These are phyloP conservation scores for Phragmites australis DNA, from an alignment of 176 grass and related monocot species.

Conservation along the genomic window DNA sequence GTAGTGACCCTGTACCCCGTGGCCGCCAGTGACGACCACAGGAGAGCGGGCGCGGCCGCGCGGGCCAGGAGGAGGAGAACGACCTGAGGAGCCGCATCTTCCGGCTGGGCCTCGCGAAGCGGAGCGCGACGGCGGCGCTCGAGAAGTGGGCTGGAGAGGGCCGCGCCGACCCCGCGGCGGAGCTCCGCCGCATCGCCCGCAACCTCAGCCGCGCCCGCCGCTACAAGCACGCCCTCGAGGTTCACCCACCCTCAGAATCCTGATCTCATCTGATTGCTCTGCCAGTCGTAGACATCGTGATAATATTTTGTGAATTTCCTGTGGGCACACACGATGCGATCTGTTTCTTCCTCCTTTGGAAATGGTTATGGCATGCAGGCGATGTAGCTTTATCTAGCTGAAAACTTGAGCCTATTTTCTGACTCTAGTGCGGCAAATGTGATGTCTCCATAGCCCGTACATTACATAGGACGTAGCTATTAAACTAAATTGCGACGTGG, in stretches of 20 bases:
- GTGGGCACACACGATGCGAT: no score
- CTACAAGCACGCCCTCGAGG: constrained; percentile 91
- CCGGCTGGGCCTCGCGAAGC: constrained; percentile 67
- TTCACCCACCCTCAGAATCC: constrained; percentile 14
- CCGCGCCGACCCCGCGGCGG: constrained; percentile 35
- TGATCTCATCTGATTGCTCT: not conserved
- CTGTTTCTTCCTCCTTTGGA: not conserved
- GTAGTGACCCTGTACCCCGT: not conserved
- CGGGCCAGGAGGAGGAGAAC: constrained; percentile 30
- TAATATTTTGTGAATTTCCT: no score
- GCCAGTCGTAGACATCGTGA: not conserved
- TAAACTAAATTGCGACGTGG: not conserved
- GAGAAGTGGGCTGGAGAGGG: constrained; percentile 67
- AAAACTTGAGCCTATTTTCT: not conserved
- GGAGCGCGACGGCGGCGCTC: constrained; percentile 72
- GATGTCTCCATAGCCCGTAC: not conserved
- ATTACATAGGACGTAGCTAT: not conserved
- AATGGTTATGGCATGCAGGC: constrained; percentile 7
- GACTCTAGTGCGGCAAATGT: not conserved
- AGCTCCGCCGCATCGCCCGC: constrained; percentile 64
- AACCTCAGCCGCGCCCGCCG: constrained; percentile 63
- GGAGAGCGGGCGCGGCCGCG: not conserved
- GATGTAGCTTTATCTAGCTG: not conserved
- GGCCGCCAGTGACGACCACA: constrained; percentile 8
- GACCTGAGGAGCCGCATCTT: constrained; percentile 69